Evolutionary conservation across 225 moss, liverwort and hornwort genomes (phyloP), one percentile per base, ranked within the genome.

Genomic region (Straminergon stramineum): DNA sequence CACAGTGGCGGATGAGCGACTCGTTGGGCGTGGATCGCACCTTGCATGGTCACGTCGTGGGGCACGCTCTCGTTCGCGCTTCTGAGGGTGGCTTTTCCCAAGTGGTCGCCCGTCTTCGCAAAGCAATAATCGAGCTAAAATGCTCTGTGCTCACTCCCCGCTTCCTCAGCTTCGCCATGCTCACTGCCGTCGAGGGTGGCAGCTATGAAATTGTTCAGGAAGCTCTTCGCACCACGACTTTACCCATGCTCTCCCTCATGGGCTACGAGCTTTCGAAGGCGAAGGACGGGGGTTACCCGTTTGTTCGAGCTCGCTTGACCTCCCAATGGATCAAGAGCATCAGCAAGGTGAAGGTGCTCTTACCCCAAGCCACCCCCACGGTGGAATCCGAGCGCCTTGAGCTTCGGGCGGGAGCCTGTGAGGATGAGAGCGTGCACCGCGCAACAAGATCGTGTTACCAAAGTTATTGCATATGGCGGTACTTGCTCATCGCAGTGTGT

Each of bases 61-160:
- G 92, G 10, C 90, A 92, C 73, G 92, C 92, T n/a, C 86, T 92
- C 19, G 86, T 92, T 51, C 85, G 88, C 58, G 92, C 92, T 63
- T 83, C 85, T 3, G 85, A 92, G 85, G 86, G 92, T 15, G 90
- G 90, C 2, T 88, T 83, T 56, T 79, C 85, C 31, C 75, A 86
- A 56, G 88, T 82, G 57, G 90, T 90, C 14, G 26, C 69, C 10
- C 41, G 84, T 6, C 75, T 92, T 56, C 81, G 80, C 67, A 88
- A 71, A 55, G 90, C 71, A 10, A 64, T 85, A 15, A 56, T 53
- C 26, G 90, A 90, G 79, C 89, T 89, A 3, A 79, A 69, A 57
- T 85, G 85, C 70, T 90, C 88, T 24, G 88, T 92, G 41, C 86
- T 92, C 43, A 73, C 57, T 2, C 90, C 90, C 24, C 82, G 92